Evolutionary conservation across 1,139 yeast species (phyloP).

Genomic region (Yamadazyma atlantica): DNA sequence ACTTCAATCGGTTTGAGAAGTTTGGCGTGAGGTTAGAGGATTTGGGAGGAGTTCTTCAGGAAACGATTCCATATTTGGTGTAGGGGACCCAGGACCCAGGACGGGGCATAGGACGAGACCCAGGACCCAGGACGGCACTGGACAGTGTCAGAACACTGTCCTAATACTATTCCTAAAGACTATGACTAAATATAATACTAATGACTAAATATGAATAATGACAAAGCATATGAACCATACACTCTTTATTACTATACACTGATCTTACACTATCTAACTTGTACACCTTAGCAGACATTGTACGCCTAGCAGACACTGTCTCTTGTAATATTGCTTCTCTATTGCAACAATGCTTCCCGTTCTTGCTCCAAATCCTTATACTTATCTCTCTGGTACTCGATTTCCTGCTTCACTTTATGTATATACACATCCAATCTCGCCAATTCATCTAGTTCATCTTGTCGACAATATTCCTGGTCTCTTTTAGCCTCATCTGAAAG

Average conservation of each 20-base stretch:
- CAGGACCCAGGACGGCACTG: no score
- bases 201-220: background rate
- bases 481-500: slow-evolving; percentile 43
- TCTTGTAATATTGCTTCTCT: no score
- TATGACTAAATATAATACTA: background rate
- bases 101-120: no score
- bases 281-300: no score
- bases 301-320: no score
- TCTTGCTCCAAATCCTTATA: slow-evolving; percentile 54
- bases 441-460: slow-evolving; percentile 73
- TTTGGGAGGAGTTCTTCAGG: slow-evolving; percentile 17
- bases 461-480: slow-evolving; percentile 44
- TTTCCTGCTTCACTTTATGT: slow-evolving; percentile 58
- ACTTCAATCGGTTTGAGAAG: slow-evolving; percentile 11
- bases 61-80: slow-evolving; percentile 22
- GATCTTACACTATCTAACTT: no score
- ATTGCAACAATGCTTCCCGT: slow-evolving; percentile 42
- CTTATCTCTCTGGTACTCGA: slow-evolving; percentile 50
- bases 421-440: slow-evolving; percentile 70
- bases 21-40: slow-evolving; percentile 19
- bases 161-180: no score
- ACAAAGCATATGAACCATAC: no score
- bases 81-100: no score
- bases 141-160: no score
- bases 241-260: no score